Evolutionary conservation across 1,284 basidiomycete species (phyloP), one percentile per base, ranked within the genome.

Genomic region (Cryptococcus sp.): DNA sequence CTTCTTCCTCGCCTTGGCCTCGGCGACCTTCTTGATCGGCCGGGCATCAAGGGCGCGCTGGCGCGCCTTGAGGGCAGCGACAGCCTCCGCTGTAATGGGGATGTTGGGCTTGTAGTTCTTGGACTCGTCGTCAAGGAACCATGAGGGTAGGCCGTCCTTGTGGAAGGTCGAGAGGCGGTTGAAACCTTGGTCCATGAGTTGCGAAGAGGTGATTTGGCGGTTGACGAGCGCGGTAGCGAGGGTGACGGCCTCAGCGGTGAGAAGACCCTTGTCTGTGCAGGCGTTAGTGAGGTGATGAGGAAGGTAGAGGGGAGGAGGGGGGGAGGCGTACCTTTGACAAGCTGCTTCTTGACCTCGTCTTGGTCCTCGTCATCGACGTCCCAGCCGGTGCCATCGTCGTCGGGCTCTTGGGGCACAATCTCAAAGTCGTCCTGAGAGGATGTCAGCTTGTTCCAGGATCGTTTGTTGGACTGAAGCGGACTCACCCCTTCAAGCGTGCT

Each of bases 21-120:
- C 96, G 18, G 95, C 96, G 12, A 99, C 83, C 82, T 99, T 99
- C 81, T 98, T 98, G 80, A 99, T 98, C 16, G 96, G 96, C 13
- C 96, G 85, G 2, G 95, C 94, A 72, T 99, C 93, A 46, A 99
- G 81, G 5, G 92, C 91, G 23, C 94, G 87, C 79, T 96, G 91
- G 72, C 88, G 91, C 16, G 89, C 91, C 37, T 90, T 86, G 38
- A 99, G 82, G 3, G 87, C 87, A 53, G 83, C 82, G 55, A 98
- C 81, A 5, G 96, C 96, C 76, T 98, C 96, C 77, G 97, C 98
- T 1, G 95, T 98, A 61, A 98, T 84, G 15, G 96, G 96, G 53
- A 98, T 82, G 76, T 98, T 98, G 59, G 89, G 80, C 71, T 92
- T 94, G 83, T 96, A 98, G 75, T 89, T 83, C 70, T 94, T 91